Evolutionary conservation across 2,329 filamentous ascomycete genomes (phyloP).

Genomic region (Paecilomyces sp.): DNA sequence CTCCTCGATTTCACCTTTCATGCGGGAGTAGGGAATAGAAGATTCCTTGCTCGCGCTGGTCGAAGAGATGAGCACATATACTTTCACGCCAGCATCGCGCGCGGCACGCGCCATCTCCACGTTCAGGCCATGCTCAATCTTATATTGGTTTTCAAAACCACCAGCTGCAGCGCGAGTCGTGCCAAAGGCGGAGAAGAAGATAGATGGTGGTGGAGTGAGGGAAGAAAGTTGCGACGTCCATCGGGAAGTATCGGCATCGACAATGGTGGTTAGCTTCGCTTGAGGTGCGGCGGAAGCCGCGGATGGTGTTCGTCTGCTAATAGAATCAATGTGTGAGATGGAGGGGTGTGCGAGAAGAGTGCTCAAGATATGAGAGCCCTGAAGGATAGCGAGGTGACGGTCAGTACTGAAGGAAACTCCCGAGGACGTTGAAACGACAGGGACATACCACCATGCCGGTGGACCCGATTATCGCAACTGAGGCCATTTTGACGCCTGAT

Average conservation of each 20-base stretch:
- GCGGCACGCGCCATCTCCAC: constrained; percentile 69
- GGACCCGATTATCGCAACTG: constrained; percentile 37
- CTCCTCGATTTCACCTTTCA: constrained; percentile 88
- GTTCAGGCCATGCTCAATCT: constrained; percentile 84
- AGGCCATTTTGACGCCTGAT: constrained; percentile 29
- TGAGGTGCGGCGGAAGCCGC: constrained; percentile 41
- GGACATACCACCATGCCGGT: constrained; percentile 45
- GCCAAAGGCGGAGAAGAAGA: constrained; percentile 72
- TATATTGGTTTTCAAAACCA: constrained; percentile 70
- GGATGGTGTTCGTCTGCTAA: constrained; percentile 38
- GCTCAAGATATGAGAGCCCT: constrained; percentile 69
- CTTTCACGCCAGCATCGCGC: constrained; percentile 62
- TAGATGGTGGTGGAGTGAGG: constrained; percentile 49
- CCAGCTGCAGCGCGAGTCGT: constrained; percentile 73
- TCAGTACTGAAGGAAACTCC: not conserved
- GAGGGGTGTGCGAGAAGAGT: constrained; percentile 36
- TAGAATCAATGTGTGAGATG: constrained; percentile 35
- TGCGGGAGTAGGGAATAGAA: constrained; percentile 51
- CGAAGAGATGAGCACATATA: constrained; percentile 70
- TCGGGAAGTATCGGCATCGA: constrained; percentile 59
- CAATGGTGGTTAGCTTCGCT: constrained; percentile 57
- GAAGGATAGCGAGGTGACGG: constrained; percentile 21
- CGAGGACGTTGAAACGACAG: not conserved
- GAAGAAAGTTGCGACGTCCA: constrained; percentile 59
- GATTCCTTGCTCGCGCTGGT: constrained; percentile 46